These are phyloP conservation scores for Aspergillus novoparasiticus DNA, from an alignment of 2,329 filamentous ascomycete genomes.

Conservation along the genomic window DNA sequence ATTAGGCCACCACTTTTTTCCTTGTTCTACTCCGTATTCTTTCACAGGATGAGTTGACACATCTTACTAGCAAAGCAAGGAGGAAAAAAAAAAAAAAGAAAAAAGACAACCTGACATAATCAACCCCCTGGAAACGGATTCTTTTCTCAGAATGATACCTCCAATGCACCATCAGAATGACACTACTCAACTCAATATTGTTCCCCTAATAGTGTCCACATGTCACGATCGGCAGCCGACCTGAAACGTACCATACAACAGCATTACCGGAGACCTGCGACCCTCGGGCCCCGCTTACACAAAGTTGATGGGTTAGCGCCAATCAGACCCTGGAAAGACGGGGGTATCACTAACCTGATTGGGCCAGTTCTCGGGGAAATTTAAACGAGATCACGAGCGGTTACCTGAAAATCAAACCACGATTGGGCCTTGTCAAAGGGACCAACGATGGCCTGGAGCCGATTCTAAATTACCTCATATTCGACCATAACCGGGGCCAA, in stretches of 20 bases:
- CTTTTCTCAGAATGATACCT: background rate
- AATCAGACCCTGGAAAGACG: background rate
- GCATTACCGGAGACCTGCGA: background rate
- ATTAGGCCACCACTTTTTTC: conserved; percentile 3
- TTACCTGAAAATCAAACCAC: background rate
- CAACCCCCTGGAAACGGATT: background rate
- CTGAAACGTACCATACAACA: conserved; percentile 2
- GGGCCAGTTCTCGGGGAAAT: background rate
- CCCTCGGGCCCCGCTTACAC: conserved; percentile 9
- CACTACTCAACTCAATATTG: background rate
- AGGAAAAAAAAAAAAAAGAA: background rate
- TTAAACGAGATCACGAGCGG: conserved; percentile 5
- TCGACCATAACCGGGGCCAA: background rate
- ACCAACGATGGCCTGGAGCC: background rate
- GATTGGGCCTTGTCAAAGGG: too few species aligned
- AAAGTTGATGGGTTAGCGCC: background rate
- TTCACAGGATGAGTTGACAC: background rate
- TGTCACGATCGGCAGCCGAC: conserved; percentile 1
- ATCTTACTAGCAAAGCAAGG: background rate
- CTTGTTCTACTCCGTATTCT: background rate
- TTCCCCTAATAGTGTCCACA: background rate
- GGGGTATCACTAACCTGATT: background rate
- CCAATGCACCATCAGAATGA: background rate
- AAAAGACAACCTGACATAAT: background rate
- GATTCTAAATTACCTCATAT: background rate